Conservation (phyloP, 1,284 basidiomycete genomes). For the Trichosporon ovoides region DNA sequence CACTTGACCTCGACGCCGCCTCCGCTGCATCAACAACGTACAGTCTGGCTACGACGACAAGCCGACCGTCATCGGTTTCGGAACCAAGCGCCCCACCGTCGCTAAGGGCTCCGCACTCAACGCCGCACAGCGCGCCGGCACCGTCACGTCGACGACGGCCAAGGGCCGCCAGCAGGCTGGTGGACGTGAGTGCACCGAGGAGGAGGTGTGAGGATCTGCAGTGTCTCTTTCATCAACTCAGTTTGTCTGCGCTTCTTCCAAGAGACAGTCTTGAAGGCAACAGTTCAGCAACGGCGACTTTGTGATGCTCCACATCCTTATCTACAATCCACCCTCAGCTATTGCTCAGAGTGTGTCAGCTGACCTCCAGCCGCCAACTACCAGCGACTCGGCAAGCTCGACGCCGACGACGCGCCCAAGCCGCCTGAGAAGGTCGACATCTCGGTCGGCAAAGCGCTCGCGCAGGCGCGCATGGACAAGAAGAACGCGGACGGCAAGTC, state of each 20-base stretch:
- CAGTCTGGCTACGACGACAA: constrained; percentile 44
- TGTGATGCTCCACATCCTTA: background rate
- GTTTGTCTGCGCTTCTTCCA: too few species aligned
- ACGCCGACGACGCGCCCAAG: constrained; percentile 92
- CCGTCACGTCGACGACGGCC: constrained; percentile 23
- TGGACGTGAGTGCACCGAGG: constrained; percentile 11
- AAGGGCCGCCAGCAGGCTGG: constrained; percentile 18
- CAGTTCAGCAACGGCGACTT: too few species aligned
- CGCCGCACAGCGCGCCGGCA: constrained; percentile 21
- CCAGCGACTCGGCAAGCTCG: constrained; percentile 86
- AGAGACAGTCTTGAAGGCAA: too few species aligned
- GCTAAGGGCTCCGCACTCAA: constrained; percentile 34
- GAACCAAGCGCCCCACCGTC: constrained; percentile 29
- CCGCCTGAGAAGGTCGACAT: constrained; percentile 75
- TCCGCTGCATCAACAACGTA: too few species aligned
- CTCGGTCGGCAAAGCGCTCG: constrained; percentile 64
- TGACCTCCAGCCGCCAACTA: constrained; percentile 70
- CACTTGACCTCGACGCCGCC: background rate
- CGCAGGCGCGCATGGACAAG: constrained; percentile 65
- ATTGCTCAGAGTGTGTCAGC: background rate
- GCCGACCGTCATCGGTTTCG: constrained; percentile 40
- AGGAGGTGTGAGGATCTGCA: background rate
- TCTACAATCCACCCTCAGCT: background rate
- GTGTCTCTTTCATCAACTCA: background rate
- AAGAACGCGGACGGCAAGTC: constrained; percentile 49